A percentile compares a stretch with the other conserved stretches of the same genome.
These are phyloP conservation scores for Sporothrix luriei DNA, from an alignment of 2,329 filamentous ascomycete species.

Conservation along the genomic window DNA sequence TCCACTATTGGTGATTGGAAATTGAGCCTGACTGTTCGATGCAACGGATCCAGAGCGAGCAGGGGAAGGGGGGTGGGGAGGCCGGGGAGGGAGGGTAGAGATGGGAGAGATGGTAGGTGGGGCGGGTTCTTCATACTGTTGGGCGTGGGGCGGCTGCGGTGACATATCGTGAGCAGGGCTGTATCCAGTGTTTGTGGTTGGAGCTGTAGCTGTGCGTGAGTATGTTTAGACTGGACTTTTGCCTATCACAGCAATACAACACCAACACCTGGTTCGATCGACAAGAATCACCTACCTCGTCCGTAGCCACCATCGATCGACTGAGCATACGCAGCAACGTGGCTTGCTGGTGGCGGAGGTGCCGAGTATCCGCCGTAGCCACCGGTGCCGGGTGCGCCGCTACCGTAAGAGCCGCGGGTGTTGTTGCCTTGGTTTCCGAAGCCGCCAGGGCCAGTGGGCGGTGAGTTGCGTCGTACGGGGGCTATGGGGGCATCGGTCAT, in stretches of 20 bases:
- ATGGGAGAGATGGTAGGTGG: slow-evolving; percentile 16
- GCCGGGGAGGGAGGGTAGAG: slow-evolving; percentile 15
- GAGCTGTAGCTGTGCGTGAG: slow-evolving; percentile 44
- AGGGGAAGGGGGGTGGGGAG: slow-evolving; percentile 30
- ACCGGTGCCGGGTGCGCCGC: slow-evolving; percentile 39
- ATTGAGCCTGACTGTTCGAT: slow-evolving; percentile 34
- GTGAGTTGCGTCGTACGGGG: slow-evolving; percentile 31
- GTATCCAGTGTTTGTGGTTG: slow-evolving; percentile 45
- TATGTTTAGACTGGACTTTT: neutral
- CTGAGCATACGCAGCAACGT: slow-evolving; percentile 33
- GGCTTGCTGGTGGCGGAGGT: slow-evolving; percentile 35
- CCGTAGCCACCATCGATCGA: slow-evolving; percentile 35
- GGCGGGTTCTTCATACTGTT: slow-evolving; percentile 52
- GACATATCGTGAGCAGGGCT: slow-evolving; percentile 45
- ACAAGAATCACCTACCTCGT: slow-evolving; percentile 32
- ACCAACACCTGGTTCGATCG: neutral
- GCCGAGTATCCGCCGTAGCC: slow-evolving; percentile 62
- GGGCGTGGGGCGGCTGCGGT: slow-evolving; percentile 35
- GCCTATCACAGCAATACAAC: slow-evolving; percentile 44
- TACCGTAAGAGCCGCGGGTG: slow-evolving; percentile 24
- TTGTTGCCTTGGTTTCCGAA: slow-evolving; percentile 29
- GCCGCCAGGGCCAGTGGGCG: slow-evolving; percentile 13
- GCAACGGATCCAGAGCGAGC: slow-evolving; percentile 31
- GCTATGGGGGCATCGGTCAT: slow-evolving; percentile 33
- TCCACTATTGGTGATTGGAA: slow-evolving; percentile 33